phyloP scores from a whole-genome alignment of 2,329 filamentous ascomycete genomes.

The Domatiomyces catenatus region DNA sequence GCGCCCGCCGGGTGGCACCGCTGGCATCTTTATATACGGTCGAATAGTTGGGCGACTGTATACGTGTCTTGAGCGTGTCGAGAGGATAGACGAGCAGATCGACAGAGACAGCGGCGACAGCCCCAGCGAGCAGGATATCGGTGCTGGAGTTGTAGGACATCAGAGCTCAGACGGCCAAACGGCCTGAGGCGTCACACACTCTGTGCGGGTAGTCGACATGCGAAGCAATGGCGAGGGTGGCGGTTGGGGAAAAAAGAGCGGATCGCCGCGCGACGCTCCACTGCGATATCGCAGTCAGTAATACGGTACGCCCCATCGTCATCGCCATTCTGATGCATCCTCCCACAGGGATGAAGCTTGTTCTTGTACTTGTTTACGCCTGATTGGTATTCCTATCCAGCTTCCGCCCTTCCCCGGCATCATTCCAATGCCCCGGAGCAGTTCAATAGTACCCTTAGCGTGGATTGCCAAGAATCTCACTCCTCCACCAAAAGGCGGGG shows the following conservation, averaged over 20 bases:
- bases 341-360: neutral
- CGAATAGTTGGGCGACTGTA: constrained; percentile 63
- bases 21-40: constrained; percentile 39
- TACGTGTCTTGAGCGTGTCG: constrained; percentile 76
- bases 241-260: neutral
- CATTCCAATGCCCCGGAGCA: too few species aligned
- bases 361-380: neutral
- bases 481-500: too few species aligned
- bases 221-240: neutral
- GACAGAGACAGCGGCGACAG: constrained; percentile 69
- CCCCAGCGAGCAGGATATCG: constrained; percentile 49
- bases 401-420: too few species aligned
- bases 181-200: too few species aligned
- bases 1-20: constrained; percentile 30
- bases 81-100: constrained; percentile 76
- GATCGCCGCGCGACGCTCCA: neutral
- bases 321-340: neutral
- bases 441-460: too few species aligned
- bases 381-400: too few species aligned
- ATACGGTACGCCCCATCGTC: neutral
- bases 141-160: neutral
- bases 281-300: neutral
- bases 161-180: neutral
- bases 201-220: neutral
- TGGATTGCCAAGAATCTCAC: too few species aligned